A percentile compares a stretch with the other conserved stretches of the same genome.
These are phyloP conservation scores for Polytrichum formosum DNA, from an alignment of 225 moss, liverwort and hornwort species.

Conservation along the genomic window DNA sequence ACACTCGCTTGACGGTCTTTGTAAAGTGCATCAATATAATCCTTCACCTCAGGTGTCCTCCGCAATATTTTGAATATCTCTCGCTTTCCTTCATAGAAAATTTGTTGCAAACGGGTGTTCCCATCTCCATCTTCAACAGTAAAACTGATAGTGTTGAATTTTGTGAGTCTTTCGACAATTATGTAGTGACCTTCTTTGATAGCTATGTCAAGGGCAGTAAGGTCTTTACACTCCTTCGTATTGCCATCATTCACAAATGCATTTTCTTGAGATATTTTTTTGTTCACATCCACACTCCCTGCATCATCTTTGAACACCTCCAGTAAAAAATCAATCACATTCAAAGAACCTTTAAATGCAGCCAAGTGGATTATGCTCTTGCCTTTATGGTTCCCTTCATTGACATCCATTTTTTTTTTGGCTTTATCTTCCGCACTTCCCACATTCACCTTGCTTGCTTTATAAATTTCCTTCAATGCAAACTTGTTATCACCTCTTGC, in stretches of 20 bases:
- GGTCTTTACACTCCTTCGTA: no score
- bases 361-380: not conserved
- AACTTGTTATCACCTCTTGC: not conserved
- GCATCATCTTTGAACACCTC: not conserved
- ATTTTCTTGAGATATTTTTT: not conserved
- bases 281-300: not conserved
- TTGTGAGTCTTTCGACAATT: not conserved
- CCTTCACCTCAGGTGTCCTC: not conserved
- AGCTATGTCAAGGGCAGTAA: constrained; percentile 2
- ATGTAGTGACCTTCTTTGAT: not conserved
- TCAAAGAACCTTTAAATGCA: not conserved
- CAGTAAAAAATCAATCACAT: not conserved
- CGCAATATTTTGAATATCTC: constrained; percentile 3
- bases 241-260: no score
- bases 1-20: constrained; percentile 4
- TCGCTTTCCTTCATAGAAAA: not conserved
- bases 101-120: not conserved
- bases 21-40: constrained; percentile 3
- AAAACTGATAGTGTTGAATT: not conserved
- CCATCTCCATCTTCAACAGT: not conserved
- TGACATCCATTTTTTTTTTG: not conserved
- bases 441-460: not conserved
- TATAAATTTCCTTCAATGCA: not conserved
- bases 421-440: not conserved
- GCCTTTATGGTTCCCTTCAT: not conserved